Conservation (phyloP, 2,329 filamentous ascomycete genomes). For the Penicillium occitanis region DNA sequence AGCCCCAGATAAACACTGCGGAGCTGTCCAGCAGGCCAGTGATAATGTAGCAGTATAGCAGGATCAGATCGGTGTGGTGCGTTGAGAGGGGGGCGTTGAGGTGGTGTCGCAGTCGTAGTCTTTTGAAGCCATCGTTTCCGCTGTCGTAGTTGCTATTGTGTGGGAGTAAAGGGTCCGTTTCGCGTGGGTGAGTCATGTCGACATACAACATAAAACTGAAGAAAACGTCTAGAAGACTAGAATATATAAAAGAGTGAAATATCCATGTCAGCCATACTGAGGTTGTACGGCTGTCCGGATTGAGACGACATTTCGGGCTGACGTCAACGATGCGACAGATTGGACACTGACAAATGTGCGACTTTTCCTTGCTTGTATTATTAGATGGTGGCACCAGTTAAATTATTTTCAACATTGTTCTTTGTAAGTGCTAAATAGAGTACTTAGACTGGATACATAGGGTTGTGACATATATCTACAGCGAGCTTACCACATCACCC, state of each 20-base stretch:
- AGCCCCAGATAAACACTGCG: slow-evolving; percentile 73
- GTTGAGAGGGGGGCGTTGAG: slow-evolving; percentile 54
- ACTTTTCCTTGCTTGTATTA: neutral
- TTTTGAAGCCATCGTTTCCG: neutral
- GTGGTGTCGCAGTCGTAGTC: slow-evolving; percentile 12
- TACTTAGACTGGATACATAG: neutral
- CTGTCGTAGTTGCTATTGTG: neutral
- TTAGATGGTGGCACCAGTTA: neutral
- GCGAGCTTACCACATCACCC: too few species aligned
- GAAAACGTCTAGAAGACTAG: neutral
- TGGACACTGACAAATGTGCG: neutral
- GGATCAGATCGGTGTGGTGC: slow-evolving; percentile 64
- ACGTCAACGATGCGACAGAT: neutral
- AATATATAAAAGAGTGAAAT: neutral
- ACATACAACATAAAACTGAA: too few species aligned
- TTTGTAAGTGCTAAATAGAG: neutral
- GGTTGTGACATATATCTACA: neutral
- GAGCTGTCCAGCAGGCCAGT: slow-evolving; percentile 76
- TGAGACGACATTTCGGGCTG: neutral
- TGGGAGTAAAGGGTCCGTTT: slow-evolving; percentile 4
- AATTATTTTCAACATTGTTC: neutral
- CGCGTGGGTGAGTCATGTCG: neutral
- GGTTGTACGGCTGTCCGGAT: neutral
- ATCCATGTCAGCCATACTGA: neutral
- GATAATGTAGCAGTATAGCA: slow-evolving; percentile 72